A percentile compares a stretch with the other conserved stretches of the same genome.
phyloP scores from a whole-genome alignment of 129 eudicot species.

The Silybum marianum region DNA sequence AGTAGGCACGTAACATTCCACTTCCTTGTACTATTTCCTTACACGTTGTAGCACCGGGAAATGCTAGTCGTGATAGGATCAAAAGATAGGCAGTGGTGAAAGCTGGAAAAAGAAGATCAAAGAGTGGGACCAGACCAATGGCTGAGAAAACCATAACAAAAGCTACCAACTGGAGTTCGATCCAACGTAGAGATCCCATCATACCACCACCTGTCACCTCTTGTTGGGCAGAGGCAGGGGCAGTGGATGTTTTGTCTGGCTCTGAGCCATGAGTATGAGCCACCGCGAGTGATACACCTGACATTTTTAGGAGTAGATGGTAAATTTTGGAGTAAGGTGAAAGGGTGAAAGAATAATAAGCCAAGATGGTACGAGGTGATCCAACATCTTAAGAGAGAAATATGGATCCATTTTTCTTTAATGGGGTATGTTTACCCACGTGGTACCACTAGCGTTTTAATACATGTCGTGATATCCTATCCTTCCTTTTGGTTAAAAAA shows the following conservation, averaged over 20 bases:
- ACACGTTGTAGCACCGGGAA: constrained; percentile 42
- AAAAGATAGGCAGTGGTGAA: constrained; percentile 66
- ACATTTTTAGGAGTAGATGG: constrained; percentile 36
- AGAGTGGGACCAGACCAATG: constrained; percentile 84
- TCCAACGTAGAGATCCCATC: constrained; percentile 65
- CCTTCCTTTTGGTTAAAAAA: too few relatives aligned
- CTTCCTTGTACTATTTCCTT: constrained; percentile 56
- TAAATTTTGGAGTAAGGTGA: neutral
- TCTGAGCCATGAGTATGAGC: constrained; percentile 37
- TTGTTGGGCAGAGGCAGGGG: neutral
- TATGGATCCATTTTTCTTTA: constrained; percentile 17
- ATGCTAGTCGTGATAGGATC: constrained; percentile 59
- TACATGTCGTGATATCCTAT: neutral
- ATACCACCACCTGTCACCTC: constrained; percentile 35
- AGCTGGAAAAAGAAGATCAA: constrained; percentile 76
- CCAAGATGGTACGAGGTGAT: neutral
- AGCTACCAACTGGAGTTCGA: constrained; percentile 79
- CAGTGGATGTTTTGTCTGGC: constrained; percentile 17
- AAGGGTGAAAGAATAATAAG: neutral
- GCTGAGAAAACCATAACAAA: constrained; percentile 90
- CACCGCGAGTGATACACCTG: constrained; percentile 61
- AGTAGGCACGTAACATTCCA: constrained; percentile 47
- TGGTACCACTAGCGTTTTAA: neutral
- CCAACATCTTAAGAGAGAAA: neutral
- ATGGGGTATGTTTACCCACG: constrained; percentile 22